A percentile compares a stretch with the other conserved stretches of the same genome.
Evolutionary conservation across 2,329 filamentous ascomycete species (phyloP).

Genomic region (Penicillium decumbens): DNA sequence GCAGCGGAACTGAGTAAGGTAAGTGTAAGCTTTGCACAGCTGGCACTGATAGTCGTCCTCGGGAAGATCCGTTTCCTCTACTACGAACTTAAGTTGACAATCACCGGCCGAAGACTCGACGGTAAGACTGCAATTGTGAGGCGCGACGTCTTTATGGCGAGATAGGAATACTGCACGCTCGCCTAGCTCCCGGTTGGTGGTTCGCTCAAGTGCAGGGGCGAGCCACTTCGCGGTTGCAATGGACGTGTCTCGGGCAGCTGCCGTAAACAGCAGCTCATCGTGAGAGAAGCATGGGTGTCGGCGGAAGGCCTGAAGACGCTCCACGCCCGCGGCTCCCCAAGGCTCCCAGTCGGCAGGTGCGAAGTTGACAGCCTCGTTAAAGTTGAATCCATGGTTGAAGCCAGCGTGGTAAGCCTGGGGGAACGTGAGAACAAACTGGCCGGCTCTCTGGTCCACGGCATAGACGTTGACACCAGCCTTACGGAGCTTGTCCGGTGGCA

Average conservation of each 20-base stretch:
- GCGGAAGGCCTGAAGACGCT: constrained; percentile 78
- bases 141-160: constrained; percentile 55
- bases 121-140: constrained; percentile 54
- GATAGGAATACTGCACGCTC: constrained; percentile 65
- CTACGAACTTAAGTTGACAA: constrained; percentile 59
- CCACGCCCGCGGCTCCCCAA: constrained; percentile 78
- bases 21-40: constrained; percentile 89
- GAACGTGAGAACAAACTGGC: constrained; percentile 94
- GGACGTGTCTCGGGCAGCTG: constrained; percentile 70
- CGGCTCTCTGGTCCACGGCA: constrained; percentile 90
- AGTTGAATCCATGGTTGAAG: constrained; percentile 98
- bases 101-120: constrained; percentile 42
- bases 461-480: constrained; percentile 92
- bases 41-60: constrained; percentile 92
- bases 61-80: constrained; percentile 69
- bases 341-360: constrained; percentile 94
- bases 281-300: constrained; percentile 96
- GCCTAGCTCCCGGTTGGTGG: constrained; percentile 66
- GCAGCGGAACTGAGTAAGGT: constrained; percentile 85
- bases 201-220: constrained; percentile 75
- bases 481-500: constrained; percentile 86
- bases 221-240: constrained; percentile 96
- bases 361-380: constrained; percentile 98
- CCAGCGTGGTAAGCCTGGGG: constrained; percentile 96
- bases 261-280: constrained; percentile 88